Evolutionary conservation across 345 rosid species (phyloP).

Genomic region (Kandelia obovata): DNA sequence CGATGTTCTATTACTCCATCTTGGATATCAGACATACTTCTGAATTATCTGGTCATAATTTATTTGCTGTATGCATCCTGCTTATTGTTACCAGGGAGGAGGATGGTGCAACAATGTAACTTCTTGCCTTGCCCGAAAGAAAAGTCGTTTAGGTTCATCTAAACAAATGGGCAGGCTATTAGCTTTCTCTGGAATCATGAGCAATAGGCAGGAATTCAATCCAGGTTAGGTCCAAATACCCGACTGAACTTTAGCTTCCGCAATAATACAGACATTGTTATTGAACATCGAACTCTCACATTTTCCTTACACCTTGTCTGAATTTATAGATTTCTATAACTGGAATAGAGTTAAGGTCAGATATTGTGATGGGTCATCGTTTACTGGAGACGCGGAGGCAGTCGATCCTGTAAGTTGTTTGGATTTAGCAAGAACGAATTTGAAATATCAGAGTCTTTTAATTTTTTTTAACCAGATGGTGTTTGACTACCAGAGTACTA

Average conservation of each 20-base stretch:
- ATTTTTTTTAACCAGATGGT: conserved; percentile 39
- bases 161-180: conserved; percentile 52
- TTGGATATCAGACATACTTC: background rate
- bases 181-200: conserved; percentile 81
- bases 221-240: conserved; percentile 46
- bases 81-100: conserved; percentile 58
- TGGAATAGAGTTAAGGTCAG: conserved; percentile 90
- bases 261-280: background rate
- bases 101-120: conserved; percentile 88
- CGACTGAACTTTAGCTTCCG: background rate
- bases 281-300: background rate
- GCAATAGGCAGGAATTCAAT: conserved; percentile 49
- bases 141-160: conserved; percentile 77
- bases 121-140: conserved; percentile 56
- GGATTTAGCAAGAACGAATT: background rate
- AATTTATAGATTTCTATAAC: conserved; percentile 61
- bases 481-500: conserved; percentile 74
- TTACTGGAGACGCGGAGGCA: conserved; percentile 79
- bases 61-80: background rate
- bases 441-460: background rate
- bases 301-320: background rate
- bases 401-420: conserved; percentile 63
- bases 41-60: background rate
- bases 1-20: background rate
- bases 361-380: conserved; percentile 92